A percentile compares a stretch with the other conserved stretches of the same genome.
These are phyloP conservation scores for Lotus japonicus DNA, from an alignment of 306 rosid species.

Conservation along the genomic window DNA sequence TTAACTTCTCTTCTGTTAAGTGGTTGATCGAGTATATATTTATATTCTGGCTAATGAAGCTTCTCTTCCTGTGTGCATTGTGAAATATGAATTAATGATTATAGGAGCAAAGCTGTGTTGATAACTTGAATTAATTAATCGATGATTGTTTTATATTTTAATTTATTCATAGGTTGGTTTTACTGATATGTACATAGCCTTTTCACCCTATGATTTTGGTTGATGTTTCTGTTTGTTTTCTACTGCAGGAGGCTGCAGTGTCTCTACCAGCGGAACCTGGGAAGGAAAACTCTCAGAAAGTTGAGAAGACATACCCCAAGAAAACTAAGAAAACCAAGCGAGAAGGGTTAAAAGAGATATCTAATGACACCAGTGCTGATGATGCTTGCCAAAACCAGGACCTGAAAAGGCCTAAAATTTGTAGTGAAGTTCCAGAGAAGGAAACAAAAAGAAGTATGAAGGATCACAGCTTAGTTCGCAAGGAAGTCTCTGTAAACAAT, in stretches of 20 bases:
- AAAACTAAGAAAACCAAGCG: slow-evolving; percentile 38
- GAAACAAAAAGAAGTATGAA: not conserved
- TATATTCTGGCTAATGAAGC: not conserved
- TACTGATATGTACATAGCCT: not conserved
- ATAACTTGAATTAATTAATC: not conserved
- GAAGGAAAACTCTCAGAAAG: slow-evolving; percentile 55
- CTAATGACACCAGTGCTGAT: slow-evolving; percentile 41
- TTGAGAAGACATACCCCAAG: slow-evolving; percentile 1
- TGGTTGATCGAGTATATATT: not conserved
- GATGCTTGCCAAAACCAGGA: slow-evolving; percentile 21
- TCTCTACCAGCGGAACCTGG: not conserved
- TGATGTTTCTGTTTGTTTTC: not conserved
- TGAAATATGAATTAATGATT: not conserved
- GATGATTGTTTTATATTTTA: not conserved
- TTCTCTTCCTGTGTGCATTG: not conserved
- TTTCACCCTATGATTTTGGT: not conserved
- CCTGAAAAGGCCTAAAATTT: slow-evolving; percentile 22
- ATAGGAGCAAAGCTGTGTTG: not conserved
- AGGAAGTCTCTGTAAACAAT: no score
- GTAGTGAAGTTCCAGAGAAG: not conserved
- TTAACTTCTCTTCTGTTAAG: not conserved
- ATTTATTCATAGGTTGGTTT: not conserved
- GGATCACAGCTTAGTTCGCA: no score
- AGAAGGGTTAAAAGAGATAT: slow-evolving; percentile 46
- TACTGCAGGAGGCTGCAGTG: slow-evolving; percentile 24